Conservation (phyloP, 2,329 filamentous ascomycete genomes). For the Apiospora aurea region DNA sequence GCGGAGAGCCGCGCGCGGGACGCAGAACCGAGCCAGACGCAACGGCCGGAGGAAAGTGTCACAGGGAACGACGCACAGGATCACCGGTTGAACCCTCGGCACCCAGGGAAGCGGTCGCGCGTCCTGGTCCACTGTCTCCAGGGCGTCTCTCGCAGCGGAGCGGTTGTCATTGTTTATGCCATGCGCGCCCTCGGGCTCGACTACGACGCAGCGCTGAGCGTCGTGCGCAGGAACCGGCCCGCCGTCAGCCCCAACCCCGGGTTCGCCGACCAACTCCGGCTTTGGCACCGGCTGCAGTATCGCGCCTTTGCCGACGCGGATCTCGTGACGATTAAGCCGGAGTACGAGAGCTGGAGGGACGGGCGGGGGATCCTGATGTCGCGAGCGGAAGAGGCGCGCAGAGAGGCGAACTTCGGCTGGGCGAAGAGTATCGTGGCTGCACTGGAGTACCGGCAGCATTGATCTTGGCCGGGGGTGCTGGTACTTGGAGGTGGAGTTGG, state of each 20-base stretch:
- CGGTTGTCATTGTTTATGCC: not conserved
- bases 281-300: constrained; percentile 2
- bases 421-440: not conserved
- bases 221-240: not conserved
- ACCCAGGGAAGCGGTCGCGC: not conserved
- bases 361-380: constrained; percentile 9
- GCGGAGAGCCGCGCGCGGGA: too few relatives aligned
- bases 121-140: constrained; percentile 22
- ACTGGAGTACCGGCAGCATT: not conserved
- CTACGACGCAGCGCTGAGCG: constrained; percentile 2
- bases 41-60: not conserved
- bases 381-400: not conserved
- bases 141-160: constrained; percentile 17
- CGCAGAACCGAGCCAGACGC: not conserved
- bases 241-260: constrained; percentile 9
- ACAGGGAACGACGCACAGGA: not conserved
- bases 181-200: constrained; percentile 13
- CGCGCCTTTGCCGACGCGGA: not conserved
- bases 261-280: constrained; percentile 21
- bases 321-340: not conserved
- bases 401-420: not conserved
- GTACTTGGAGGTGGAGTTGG: not conserved
- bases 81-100: not conserved
- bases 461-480: not conserved
- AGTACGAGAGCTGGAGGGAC: constrained; percentile 3